phyloP scores from a whole-genome alignment of 495 filamentous ascomycete species.

The Trichoderma virens region DNA sequence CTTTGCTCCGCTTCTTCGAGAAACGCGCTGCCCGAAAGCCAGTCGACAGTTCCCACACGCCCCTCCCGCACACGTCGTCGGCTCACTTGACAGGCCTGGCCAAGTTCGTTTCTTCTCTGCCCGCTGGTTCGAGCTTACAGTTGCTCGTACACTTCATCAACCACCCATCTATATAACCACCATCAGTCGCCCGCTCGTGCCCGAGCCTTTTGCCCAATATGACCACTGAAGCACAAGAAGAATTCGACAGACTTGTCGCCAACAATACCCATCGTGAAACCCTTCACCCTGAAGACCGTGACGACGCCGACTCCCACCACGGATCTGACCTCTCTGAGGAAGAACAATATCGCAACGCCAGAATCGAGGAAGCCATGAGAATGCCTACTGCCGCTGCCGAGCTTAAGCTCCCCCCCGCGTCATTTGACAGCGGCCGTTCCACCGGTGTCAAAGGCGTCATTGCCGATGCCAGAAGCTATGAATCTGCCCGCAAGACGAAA shows the following conservation, averaged over 20 bases:
- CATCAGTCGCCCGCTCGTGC: not conserved
- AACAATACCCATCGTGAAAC: conserved; percentile 40
- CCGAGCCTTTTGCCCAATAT: conserved; percentile 35
- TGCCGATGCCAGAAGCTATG: conserved; percentile 86
- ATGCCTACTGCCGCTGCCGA: conserved; percentile 47
- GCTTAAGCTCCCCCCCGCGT: conserved; percentile 49
- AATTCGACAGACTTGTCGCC: conserved; percentile 68
- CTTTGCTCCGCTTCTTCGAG: conserved; percentile 3
- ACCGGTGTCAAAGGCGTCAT: conserved; percentile 99
- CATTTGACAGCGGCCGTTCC: conserved; percentile 61
- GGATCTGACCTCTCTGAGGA: conserved; percentile 43
- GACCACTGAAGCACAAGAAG: conserved; percentile 66
- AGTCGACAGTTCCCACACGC: not conserved
- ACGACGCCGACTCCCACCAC: conserved; percentile 41
- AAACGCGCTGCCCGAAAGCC: conserved; percentile 2
- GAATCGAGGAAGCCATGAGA: conserved; percentile 52
- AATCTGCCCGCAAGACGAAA: conserved; percentile 66
- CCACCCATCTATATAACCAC: conserved; percentile 2
- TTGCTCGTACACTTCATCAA: not conserved
- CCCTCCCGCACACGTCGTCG: not conserved
- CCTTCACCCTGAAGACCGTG: conserved; percentile 47
- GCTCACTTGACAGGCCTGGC: not conserved
- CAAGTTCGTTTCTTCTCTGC: not conserved
- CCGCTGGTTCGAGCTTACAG: not conserved
- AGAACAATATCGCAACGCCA: conserved; percentile 46